Base-by-base conservation (phyloP, 441 rosid genomes). In the Capsella rubella region DNA sequence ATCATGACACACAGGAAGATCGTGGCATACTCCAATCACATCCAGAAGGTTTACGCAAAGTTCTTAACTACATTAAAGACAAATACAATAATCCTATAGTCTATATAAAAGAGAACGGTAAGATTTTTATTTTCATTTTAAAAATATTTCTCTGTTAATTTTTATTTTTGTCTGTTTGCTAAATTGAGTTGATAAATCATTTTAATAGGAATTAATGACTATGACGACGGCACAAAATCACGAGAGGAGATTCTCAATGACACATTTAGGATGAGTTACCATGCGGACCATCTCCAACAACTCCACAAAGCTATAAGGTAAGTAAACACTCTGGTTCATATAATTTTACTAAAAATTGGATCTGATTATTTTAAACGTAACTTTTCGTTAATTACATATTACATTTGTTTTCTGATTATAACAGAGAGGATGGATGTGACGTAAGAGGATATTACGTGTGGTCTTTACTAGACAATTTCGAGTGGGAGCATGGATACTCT, bases 51-150 rank as follows among this genome's bases (percentile, higher is more conserved):
- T 55, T 78, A 54, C 31, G 73, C 40, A 61, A 67, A 51, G 12
- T 72, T 61, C 70, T 78, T 28, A 78, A 72, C 56, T 55, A 72
- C 65, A 59, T 65, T 16, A 78, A 81, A 62, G 51, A 78, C 34
- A 75, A 82, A 31, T 82, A 72, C 69, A 65, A 79, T 3, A 63
- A 76, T 27, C 84, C 79, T 11, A 35, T 29, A 3, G 69, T 79
- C 8, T 73, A 82, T 12, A 66, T 79, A 25, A 82, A 75, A 29
- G 81, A 82, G 51, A 82, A 82, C 46, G 82, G 84, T 81, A 49
- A 49, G 39, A 4, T 34, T 3, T 5, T 13, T 6, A 7, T 55
- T 2, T 45, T 1, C 4, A 16, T 4, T 55, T 2, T 45, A 0
- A 2, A 16, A 4, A n/a, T 8, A 34, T 5, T 59, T n/a, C 0